These are phyloP conservation scores for Lomentospora prolificans DNA, from an alignment of 2,329 filamentous ascomycete genomes.

Conservation along the genomic window DNA sequence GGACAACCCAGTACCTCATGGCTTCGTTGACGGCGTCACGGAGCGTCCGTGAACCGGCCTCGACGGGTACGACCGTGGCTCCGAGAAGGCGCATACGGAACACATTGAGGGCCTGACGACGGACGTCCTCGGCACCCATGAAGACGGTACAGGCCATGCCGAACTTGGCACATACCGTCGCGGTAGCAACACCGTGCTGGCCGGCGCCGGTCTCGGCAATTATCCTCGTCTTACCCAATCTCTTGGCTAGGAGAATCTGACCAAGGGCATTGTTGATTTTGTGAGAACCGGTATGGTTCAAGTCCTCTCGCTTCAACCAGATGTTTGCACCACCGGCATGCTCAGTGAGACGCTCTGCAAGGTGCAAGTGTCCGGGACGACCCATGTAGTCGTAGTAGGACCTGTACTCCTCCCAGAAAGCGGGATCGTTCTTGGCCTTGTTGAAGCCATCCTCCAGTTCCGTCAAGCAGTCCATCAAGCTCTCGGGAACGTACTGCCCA, in stretches of 20 bases:
- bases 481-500: slow-evolving; percentile 95
- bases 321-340: slow-evolving; percentile 88
- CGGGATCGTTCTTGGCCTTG: slow-evolving; percentile 71
- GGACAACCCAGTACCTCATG: slow-evolving; percentile 84
- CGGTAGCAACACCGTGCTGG: slow-evolving; percentile 95
- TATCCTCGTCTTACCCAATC: slow-evolving; percentile 90
- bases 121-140: slow-evolving; percentile 94
- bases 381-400: slow-evolving; percentile 98
- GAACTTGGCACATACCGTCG: slow-evolving; percentile 95
- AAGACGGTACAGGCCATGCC: slow-evolving; percentile 97
- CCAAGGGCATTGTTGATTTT: slow-evolving; percentile 99
- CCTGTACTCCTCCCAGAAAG: slow-evolving; percentile 95
- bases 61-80: slow-evolving; percentile 84
- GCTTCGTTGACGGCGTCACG: slow-evolving; percentile 93
- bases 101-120: slow-evolving; percentile 91
- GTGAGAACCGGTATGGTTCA: slow-evolving; percentile 96
- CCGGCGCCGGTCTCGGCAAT: slow-evolving; percentile 97
- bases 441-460: slow-evolving; percentile 90
- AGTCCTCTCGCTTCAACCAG: slow-evolving; percentile 94
- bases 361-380: slow-evolving; percentile 81
- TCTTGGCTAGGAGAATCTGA: slow-evolving; percentile 75
- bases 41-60: slow-evolving; percentile 75
- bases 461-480: slow-evolving; percentile 90
- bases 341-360: slow-evolving; percentile 80
- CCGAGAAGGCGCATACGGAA: slow-evolving; percentile 97